phyloP scores from a whole-genome alignment of 352 stramenopile species.

The Pythium monospermum region DNA sequence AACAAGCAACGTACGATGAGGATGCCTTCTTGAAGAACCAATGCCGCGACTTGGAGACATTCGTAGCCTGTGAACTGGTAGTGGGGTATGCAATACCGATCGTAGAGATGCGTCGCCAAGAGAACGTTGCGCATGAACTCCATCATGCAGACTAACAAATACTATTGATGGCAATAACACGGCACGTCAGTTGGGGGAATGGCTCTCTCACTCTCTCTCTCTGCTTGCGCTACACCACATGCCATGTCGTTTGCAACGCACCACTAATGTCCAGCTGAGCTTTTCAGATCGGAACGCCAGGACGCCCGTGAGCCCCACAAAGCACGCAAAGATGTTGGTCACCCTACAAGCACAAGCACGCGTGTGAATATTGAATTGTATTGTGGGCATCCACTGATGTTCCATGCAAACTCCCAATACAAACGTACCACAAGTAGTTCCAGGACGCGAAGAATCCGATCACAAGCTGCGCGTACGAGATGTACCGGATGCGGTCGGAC shows the following conservation, averaged over 20 bases:
- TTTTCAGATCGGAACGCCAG: constrained; percentile 69
- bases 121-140: constrained; percentile 68
- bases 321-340: constrained; percentile 68
- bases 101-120: constrained; percentile 57
- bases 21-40: constrained; percentile 55
- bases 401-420: background rate
- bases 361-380: no score
- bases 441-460: constrained; percentile 49
- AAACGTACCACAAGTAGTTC: constrained; percentile 66
- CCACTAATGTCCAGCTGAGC: constrained; percentile 76
- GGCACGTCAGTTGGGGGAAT: no score
- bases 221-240: no score
- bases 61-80: constrained; percentile 66
- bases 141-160: constrained; percentile 64
- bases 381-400: background rate
- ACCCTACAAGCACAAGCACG: constrained; percentile 22
- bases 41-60: constrained; percentile 61
- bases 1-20: constrained; percentile 58
- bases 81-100: constrained; percentile 46
- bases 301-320: constrained; percentile 60
- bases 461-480: constrained; percentile 54
- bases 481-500: constrained; percentile 60
- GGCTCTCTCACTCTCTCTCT: no score
- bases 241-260: constrained; percentile 21
- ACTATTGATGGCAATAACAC: constrained; percentile 25